These are phyloP conservation scores for Penicillium sp. DNA, from an alignment of 2,329 filamentous ascomycete species.

Conservation along the genomic window DNA sequence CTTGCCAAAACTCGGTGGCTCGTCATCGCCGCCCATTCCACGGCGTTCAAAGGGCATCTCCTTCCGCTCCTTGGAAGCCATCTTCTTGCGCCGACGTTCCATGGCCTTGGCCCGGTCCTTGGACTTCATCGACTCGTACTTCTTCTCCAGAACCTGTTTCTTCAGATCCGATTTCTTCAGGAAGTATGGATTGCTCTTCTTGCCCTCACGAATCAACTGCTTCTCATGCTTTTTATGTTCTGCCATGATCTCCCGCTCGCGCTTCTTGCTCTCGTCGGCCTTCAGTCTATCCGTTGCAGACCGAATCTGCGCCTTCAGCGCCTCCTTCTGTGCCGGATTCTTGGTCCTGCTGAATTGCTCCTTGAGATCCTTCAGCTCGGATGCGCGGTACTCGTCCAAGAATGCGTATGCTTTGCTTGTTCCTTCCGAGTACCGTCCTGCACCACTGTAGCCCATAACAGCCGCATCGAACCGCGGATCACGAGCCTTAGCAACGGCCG, in stretches of 20 bases:
- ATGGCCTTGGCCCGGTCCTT: slow-evolving; percentile 81
- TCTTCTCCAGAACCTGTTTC: slow-evolving; percentile 75
- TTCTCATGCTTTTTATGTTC: slow-evolving; percentile 82
- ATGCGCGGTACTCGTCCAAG: slow-evolving; percentile 77
- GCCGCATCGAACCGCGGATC: slow-evolving; percentile 87
- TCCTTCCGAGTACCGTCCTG: slow-evolving; percentile 43
- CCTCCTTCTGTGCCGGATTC: slow-evolving; percentile 64
- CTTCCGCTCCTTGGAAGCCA: slow-evolving; percentile 80
- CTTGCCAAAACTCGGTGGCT: slow-evolving; percentile 25
- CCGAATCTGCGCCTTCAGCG: slow-evolving; percentile 69
- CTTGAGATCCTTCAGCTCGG: slow-evolving; percentile 77
- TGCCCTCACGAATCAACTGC: slow-evolving; percentile 80
- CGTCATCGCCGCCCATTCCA: slow-evolving; percentile 27
- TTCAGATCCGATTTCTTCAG: slow-evolving; percentile 91
- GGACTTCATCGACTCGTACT: slow-evolving; percentile 80
- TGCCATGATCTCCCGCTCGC: slow-evolving; percentile 66
- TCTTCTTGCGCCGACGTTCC: slow-evolving; percentile 86
- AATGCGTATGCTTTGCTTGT: slow-evolving; percentile 78
- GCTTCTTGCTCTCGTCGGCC: slow-evolving; percentile 67
- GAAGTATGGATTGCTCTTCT: slow-evolving; percentile 77
- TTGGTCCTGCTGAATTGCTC: slow-evolving; percentile 66
- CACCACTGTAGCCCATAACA: slow-evolving; percentile 38
- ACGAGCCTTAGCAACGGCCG: slow-evolving; percentile 61
- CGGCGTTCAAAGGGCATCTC: slow-evolving; percentile 62
- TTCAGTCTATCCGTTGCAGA: slow-evolving; percentile 78